Evolutionary conservation across 2,329 filamentous ascomycete species (phyloP).

Genomic region (Grosmannia penicillata): DNA sequence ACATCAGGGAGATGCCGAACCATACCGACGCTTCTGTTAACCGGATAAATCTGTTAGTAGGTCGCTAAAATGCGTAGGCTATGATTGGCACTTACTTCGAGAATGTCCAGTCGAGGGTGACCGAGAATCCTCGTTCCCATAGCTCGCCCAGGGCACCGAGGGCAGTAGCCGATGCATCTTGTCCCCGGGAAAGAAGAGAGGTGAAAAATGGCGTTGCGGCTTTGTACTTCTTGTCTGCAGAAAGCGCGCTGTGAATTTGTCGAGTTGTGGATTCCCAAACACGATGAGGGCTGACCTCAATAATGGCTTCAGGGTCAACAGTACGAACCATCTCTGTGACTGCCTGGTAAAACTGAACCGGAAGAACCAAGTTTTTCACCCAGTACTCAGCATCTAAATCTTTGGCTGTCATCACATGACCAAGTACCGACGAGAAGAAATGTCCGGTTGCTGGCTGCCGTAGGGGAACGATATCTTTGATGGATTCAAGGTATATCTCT

Average conservation of each 20-base stretch:
- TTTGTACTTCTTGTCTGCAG: background rate
- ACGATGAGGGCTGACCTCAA: constrained; percentile 10
- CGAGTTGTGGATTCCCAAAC: constrained; percentile 8
- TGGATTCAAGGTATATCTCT: constrained; percentile 7
- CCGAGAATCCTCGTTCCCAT: constrained; percentile 5
- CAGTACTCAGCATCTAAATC: constrained; percentile 15
- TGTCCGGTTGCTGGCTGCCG: background rate
- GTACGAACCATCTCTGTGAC: constrained; percentile 8
- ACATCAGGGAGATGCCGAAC: constrained; percentile 17
- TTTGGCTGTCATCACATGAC: background rate
- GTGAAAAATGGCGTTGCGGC: background rate
- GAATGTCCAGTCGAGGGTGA: constrained; percentile 5
- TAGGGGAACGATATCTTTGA: constrained; percentile 1
- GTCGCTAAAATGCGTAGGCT: too few species aligned
- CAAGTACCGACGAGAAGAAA: constrained; percentile 14
- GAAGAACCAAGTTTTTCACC: constrained; percentile 20
- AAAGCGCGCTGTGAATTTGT: constrained; percentile 2
- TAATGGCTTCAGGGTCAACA: constrained; percentile 3
- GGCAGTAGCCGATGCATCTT: constrained; percentile 4
- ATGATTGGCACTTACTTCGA: background rate
- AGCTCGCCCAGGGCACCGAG: constrained; percentile 7
- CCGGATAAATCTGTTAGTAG: background rate
- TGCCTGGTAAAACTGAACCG: constrained; percentile 19
- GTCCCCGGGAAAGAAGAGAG: constrained; percentile 7
- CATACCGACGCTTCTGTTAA: background rate